phyloP scores from a whole-genome alignment of 257 asterid species.

The Nemophila menziesii region DNA sequence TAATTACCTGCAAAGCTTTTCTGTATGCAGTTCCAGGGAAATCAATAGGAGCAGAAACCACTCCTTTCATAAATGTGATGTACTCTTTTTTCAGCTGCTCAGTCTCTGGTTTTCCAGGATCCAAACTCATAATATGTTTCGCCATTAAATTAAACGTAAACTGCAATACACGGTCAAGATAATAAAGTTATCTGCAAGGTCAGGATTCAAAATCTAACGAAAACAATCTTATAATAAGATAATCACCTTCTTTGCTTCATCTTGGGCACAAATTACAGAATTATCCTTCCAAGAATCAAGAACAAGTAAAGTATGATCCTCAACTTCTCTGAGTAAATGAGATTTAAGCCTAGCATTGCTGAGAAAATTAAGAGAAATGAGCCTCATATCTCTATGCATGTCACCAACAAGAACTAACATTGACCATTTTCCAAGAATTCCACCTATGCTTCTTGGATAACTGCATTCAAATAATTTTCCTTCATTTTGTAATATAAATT shows the following conservation, averaged over 20 bases:
- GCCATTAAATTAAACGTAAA: constrained; percentile 92
- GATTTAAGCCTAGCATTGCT: constrained; percentile 64
- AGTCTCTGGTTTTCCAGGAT: constrained; percentile 67
- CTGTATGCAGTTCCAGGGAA: constrained; percentile 94
- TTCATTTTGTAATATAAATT: constrained; percentile 66
- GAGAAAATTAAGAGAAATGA: constrained; percentile 65
- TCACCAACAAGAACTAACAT: constrained; percentile 88
- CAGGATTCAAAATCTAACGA: neutral
- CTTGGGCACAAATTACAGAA: constrained; percentile 60
- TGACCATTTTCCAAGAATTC: constrained; percentile 93
- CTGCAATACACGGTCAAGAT: constrained; percentile 18
- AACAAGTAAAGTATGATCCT: constrained; percentile 67
- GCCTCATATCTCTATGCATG: constrained; percentile 88
- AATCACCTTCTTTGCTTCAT: constrained; percentile 77
- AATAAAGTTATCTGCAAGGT: neutral
- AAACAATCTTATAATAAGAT: too few species aligned
- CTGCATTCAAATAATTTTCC: constrained; percentile 80
- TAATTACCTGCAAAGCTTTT: constrained; percentile 53
- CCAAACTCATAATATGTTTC: constrained; percentile 77
- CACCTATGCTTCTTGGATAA: constrained; percentile 89
- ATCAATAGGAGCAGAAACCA: constrained; percentile 82
- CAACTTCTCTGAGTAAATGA: constrained; percentile 61
- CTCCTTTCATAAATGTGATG: constrained; percentile 93
- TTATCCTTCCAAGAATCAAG: constrained; percentile 43
- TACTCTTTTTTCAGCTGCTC: constrained; percentile 69